Evolutionary conservation across 2,329 filamentous ascomycete species (phyloP), one percentile per base, ranked within the genome.

Genomic region (Ophiostoma tasmaniense): DNA sequence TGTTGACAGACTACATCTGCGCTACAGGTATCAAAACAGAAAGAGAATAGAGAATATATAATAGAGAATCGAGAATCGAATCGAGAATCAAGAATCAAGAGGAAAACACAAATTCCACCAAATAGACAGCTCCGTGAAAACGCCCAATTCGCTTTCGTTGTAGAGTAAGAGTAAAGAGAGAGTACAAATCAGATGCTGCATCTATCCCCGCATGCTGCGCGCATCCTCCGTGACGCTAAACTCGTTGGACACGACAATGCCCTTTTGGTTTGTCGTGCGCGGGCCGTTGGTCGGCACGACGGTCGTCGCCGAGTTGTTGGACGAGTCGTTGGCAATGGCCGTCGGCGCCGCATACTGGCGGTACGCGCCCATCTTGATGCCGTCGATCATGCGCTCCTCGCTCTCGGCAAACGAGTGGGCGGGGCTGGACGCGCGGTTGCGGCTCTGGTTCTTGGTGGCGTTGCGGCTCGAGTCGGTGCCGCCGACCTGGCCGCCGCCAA

Each of bases 371-470:
- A 81, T 77, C 70, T 80, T 80, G 3, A 80, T 75, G 50, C 79
- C 76, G 30, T 78, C 77, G n/a, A 83, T 76, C 20, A 83, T 82
- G 14, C 76, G 76, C 72, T 82, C 80, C 68, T 81, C 78, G 71
- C 79, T 81, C 73, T 79, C 76, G 67, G 69, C 67, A 64, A 68
- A 61, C 7, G 61, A 52, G 0, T 73, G 74, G 13, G 73, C 78
- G 1, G 73, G 78, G 20, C 75, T 78, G 1, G 78, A 78, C 2
- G 77, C 79, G 22, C 76, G 77, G 71, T 79, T 75, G 3, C 76
- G 76, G n/a, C 74, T 77, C 73, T 8, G 76, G 76, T 37, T 65
- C n/a, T 65, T 65, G n/a, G 14, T 14, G 64, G 13, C 37, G 3
- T 25, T 13, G 64, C 64, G 42, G 77, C 1, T 75, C n/a, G n/a